These are phyloP conservation scores for Wallacemonas sp. DNA, from an alignment of 208 protist species.

Conservation along the genomic window DNA sequence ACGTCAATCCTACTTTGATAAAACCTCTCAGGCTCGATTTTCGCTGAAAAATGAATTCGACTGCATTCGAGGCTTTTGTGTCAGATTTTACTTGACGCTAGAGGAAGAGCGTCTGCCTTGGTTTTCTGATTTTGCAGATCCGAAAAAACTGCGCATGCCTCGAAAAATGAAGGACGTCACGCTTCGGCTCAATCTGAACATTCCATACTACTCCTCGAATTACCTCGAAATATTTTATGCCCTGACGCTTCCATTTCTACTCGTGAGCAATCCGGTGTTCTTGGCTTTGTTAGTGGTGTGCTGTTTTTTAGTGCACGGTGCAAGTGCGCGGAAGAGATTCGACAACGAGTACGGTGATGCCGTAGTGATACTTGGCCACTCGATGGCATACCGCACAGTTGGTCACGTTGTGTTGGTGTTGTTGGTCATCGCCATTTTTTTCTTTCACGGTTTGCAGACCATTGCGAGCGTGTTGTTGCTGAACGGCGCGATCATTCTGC, in stretches of 20 bases:
- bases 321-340: conserved; percentile 32
- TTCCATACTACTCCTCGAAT: conserved; percentile 83
- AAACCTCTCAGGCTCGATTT: conserved; percentile 8
- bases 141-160: conserved; percentile 50
- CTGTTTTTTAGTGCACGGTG: conserved; percentile 38
- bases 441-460: conserved; percentile 47
- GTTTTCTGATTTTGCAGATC: conserved; percentile 66
- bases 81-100: conserved; percentile 22
- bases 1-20: conserved; percentile 42
- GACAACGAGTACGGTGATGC: conserved; percentile 22
- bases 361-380: conserved; percentile 32
- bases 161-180: conserved; percentile 42
- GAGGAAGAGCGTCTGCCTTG: conserved; percentile 72
- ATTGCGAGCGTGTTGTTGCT: conserved; percentile 33
- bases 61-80: conserved; percentile 6
- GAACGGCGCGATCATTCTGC: conserved; percentile 57
- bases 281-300: conserved; percentile 41
- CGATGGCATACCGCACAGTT: conserved; percentile 48
- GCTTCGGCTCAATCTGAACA: conserved; percentile 73
- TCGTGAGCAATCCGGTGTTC: conserved; percentile 62
- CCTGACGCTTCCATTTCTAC: conserved; percentile 59
- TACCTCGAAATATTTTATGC: conserved; percentile 69
- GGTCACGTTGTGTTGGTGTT: conserved; percentile 40
- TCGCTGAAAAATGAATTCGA: conserved; percentile 26
- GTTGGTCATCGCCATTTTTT: conserved; percentile 43